Conservation (phyloP, 768 basidiomycete genomes). For the Suillus discolor region DNA sequence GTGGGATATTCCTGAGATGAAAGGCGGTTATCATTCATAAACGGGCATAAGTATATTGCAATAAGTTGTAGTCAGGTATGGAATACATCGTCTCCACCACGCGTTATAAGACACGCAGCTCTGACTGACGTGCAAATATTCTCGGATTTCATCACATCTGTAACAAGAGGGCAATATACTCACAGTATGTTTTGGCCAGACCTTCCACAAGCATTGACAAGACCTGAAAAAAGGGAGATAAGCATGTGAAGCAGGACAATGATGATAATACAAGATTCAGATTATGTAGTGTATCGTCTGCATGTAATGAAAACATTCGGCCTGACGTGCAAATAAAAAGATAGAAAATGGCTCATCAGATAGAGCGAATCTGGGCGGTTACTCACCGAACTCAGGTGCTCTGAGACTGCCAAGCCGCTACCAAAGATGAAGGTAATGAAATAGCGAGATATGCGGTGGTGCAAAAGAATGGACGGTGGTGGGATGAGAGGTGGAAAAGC, state of each 20-base stretch:
- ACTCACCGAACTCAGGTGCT: constrained; percentile 4
- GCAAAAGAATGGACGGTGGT: constrained; percentile 4
- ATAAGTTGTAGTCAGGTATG: constrained; percentile 41
- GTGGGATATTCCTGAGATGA: not conserved
- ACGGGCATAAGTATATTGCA: not conserved
- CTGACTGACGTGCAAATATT: constrained; percentile 70
- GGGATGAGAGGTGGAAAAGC: not conserved
- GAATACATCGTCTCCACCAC: constrained; percentile 43
- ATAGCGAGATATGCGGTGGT: not conserved
- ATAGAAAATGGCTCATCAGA: constrained; percentile 8
- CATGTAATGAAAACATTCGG: constrained; percentile 32
- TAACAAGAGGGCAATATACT: constrained; percentile 1
- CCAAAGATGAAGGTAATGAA: not conserved
- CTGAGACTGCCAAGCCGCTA: not conserved
- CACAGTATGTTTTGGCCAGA: not conserved
- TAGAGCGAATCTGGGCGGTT: not conserved
- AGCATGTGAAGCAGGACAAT: not conserved
- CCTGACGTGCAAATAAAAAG: constrained; percentile 48
- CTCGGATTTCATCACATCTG: constrained; percentile 43
- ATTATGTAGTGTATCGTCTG: constrained; percentile 12
- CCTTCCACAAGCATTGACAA: not conserved
- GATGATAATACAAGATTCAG: constrained; percentile 7
- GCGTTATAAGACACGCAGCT: constrained; percentile 32
- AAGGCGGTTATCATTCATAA: constrained; percentile 1
- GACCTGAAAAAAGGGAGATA: constrained; percentile 2